phyloP scores from a whole-genome alignment of 441 rosid species.

The Adansonia grandidieri region DNA sequence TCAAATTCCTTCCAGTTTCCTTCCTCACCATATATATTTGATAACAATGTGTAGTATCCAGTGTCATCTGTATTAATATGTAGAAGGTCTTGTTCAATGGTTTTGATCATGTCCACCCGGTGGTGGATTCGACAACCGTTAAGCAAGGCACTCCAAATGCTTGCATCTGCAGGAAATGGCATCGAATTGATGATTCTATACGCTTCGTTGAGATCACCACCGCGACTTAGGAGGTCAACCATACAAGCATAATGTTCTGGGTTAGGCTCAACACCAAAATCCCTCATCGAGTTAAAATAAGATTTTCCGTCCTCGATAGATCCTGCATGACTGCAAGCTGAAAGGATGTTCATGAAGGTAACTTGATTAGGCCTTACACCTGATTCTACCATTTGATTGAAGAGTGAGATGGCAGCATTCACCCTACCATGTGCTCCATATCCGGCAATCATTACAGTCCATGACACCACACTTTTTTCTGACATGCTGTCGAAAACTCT shows the following conservation, averaged over 20 bases:
- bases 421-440: slow-evolving; percentile 78
- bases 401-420: slow-evolving; percentile 53
- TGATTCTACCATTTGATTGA: slow-evolving; percentile 60
- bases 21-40: slow-evolving; percentile 74
- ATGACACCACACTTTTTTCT: slow-evolving; percentile 67
- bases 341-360: slow-evolving; percentile 79
- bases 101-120: slow-evolving; percentile 64
- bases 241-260: slow-evolving; percentile 77
- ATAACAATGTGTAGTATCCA: slow-evolving; percentile 65
- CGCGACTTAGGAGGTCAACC: slow-evolving; percentile 83
- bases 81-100: slow-evolving; percentile 46
- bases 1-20: slow-evolving; percentile 66
- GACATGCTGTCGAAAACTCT: slow-evolving; percentile 54
- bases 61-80: slow-evolving; percentile 58
- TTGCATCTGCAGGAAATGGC: slow-evolving; percentile 64
- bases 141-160: slow-evolving; percentile 72
- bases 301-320: slow-evolving; percentile 59
- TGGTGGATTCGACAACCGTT: slow-evolving; percentile 81
- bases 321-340: slow-evolving; percentile 88
- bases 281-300: slow-evolving; percentile 61
- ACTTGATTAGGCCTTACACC: slow-evolving; percentile 70
- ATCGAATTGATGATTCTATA: slow-evolving; percentile 57
- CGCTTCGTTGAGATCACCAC: slow-evolving; percentile 69
- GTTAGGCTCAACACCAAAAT: slow-evolving; percentile 58
- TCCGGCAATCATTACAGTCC: slow-evolving; percentile 84